Evolutionary conservation across 441 rosid genomes (phyloP).

Genomic region (Mallotus repandus): DNA sequence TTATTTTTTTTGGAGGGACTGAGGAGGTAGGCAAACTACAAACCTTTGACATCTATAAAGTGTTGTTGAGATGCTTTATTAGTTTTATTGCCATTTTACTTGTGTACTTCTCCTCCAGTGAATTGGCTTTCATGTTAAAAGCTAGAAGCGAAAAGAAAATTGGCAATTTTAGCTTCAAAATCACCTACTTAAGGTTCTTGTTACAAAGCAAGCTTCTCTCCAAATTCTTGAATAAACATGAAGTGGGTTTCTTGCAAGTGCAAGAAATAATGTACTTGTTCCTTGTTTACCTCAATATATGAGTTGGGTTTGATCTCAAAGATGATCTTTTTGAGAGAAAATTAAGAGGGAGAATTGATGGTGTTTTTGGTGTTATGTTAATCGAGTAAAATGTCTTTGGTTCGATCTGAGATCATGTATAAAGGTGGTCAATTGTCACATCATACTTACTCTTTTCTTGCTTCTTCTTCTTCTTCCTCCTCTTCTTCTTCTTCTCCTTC

Average conservation of each 20-base stretch:
- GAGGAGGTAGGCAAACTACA: conserved; percentile 41
- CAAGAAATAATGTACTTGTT: conserved; percentile 32
- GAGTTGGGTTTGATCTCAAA: conserved; percentile 36
- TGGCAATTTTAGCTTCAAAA: conserved; percentile 26
- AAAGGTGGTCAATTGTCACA: conserved; percentile 32
- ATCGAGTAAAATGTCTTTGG: conserved; percentile 43
- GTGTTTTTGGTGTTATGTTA: conserved; percentile 32
- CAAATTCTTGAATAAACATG: conserved; percentile 20
- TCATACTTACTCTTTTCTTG: conserved; percentile 32
- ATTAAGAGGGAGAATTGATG: conserved; percentile 18
- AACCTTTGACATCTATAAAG: conserved; percentile 23
- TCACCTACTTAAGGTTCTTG: conserved; percentile 32
- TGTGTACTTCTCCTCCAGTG: conserved; percentile 19
- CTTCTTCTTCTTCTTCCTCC: conserved; percentile 30
- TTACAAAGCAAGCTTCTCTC: conserved; percentile 25
- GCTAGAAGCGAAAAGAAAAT: background rate
- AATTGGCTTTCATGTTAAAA: conserved; percentile 23
- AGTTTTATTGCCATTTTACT: conserved; percentile 7
- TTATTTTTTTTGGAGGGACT: conserved; percentile 11
- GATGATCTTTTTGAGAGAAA: conserved; percentile 7
- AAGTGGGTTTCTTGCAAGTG: conserved; percentile 34
- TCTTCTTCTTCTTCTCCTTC: conserved; percentile 37
- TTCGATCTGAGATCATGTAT: conserved; percentile 31
- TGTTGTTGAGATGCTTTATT: background rate
- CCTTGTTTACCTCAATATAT: conserved; percentile 30